phyloP scores from a whole-genome alignment of 495 filamentous ascomycete species.

The Lasiosphaeria hispida region DNA sequence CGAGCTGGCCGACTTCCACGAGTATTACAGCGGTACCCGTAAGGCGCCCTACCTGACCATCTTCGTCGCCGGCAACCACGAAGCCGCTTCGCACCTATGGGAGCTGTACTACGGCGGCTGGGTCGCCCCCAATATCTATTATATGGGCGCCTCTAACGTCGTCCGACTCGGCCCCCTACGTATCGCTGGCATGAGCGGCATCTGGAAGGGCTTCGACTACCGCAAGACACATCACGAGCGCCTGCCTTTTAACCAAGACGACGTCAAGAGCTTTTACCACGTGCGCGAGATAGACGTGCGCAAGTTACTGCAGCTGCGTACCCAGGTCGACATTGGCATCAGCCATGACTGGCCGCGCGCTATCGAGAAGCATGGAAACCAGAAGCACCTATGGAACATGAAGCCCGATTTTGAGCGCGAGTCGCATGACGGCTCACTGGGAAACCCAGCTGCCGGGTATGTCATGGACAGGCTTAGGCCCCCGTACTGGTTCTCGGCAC shows the following conservation, averaged over 20 bases:
- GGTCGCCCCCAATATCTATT: slow-evolving; percentile 96
- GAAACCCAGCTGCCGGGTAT: slow-evolving; percentile 71
- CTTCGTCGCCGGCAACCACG: slow-evolving; percentile 93
- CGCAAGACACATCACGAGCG: slow-evolving; percentile 76
- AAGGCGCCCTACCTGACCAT: slow-evolving; percentile 83
- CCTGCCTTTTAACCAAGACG: slow-evolving; percentile 73
- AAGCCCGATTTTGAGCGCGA: slow-evolving; percentile 76
- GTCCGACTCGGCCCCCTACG: slow-evolving; percentile 77
- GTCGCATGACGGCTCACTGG: slow-evolving; percentile 67
- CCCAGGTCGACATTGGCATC: slow-evolving; percentile 82
- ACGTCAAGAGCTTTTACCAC: slow-evolving; percentile 79
- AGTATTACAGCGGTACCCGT: slow-evolving; percentile 80
- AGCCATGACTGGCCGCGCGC: slow-evolving; percentile 93
- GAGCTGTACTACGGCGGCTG: slow-evolving; percentile 96
- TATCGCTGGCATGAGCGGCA: slow-evolving; percentile 88
- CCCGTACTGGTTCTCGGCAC: slow-evolving; percentile 89
- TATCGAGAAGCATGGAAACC: slow-evolving; percentile 73
- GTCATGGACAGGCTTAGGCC: slow-evolving; percentile 80
- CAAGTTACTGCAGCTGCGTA: slow-evolving; percentile 80
- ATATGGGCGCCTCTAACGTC: slow-evolving; percentile 87
- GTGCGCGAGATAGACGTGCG: slow-evolving; percentile 85
- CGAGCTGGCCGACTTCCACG: slow-evolving; percentile 81
- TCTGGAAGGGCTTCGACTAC: slow-evolving; percentile 88
- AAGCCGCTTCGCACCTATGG: slow-evolving; percentile 79
- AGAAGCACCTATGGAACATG: slow-evolving; percentile 55